phyloP scores from a whole-genome alignment of 306 rosid genomes.

The Quillaja saponaria region DNA sequence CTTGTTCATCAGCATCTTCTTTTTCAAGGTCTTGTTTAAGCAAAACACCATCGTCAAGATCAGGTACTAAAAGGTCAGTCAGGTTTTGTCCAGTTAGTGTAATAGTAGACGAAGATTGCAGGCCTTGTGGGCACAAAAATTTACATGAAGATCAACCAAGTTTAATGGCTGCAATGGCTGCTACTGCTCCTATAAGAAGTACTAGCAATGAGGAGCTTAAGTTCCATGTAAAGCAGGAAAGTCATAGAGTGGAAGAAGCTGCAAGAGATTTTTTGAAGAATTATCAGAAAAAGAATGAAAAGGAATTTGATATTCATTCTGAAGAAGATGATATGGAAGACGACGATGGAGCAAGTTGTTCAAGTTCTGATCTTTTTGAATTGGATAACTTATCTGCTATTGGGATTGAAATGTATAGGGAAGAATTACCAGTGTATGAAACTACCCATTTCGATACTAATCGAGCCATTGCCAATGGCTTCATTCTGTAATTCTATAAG shows the following conservation, averaged over 20 bases:
- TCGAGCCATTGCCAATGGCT: conserved; percentile 81
- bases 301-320: conserved; percentile 43
- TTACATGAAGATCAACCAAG: conserved; percentile 33
- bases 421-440: conserved; percentile 93
- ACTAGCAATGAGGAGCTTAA: conserved; percentile 37
- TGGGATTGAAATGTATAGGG: conserved; percentile 84
- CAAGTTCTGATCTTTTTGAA: conserved; percentile 96
- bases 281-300: conserved; percentile 47
- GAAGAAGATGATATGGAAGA: conserved; percentile 42
- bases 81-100: conserved; percentile 85
- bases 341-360: conserved; percentile 67
- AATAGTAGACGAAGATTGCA: conserved; percentile 79
- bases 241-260: conserved; percentile 56
- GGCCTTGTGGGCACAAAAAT: conserved; percentile 78
- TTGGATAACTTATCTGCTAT: conserved; percentile 79
- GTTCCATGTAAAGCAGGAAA: conserved; percentile 52
- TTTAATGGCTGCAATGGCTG: conserved; percentile 20
- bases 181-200: conserved; percentile 7
- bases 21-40: conserved; percentile 88
- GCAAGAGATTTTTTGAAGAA: conserved; percentile 61
- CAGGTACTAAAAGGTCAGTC: conserved; percentile 70
- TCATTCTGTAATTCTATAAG: conserved; percentile 59
- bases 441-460: conserved; percentile 79
- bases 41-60: conserved; percentile 75
- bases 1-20: conserved; percentile 86